A percentile compares a stretch with the other conserved stretches of the same genome.
Evolutionary conservation across 768 basidiomycete species (phyloP).

Genomic region (Pulveroboletus sp.): DNA sequence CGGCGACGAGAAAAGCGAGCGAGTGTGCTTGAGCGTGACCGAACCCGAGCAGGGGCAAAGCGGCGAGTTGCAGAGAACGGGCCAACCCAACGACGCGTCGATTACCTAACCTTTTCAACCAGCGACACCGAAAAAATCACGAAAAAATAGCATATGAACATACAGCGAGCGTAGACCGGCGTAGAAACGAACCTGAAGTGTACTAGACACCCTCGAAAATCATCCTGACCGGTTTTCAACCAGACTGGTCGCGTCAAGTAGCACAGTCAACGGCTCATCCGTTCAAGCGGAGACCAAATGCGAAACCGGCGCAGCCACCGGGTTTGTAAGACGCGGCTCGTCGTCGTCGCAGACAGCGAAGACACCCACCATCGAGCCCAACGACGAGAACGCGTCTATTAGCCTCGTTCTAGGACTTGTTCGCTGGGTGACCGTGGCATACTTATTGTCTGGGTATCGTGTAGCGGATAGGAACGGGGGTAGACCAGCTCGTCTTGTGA

Average conservation of each 20-base stretch:
- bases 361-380: background rate
- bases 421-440: background rate
- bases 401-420: too few species aligned
- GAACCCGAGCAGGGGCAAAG: slow-evolving; percentile 25
- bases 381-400: background rate
- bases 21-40: slow-evolving; percentile 1
- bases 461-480: background rate
- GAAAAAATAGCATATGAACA: slow-evolving; percentile 8
- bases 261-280: background rate
- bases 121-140: slow-evolving; percentile 16
- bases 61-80: slow-evolving; percentile 17
- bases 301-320: background rate
- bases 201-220: background rate
- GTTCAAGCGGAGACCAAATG: slow-evolving; percentile 20
- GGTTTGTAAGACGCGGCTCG: slow-evolving; percentile 6
- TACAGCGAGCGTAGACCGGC: background rate
- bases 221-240: slow-evolving; percentile 13
- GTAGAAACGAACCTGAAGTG: background rate
- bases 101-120: slow-evolving; percentile 33
- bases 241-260: slow-evolving; percentile 5
- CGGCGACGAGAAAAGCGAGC: background rate
- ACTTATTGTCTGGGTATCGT: background rate
- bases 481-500: background rate
- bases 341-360: slow-evolving; percentile 8
- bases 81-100: slow-evolving; percentile 29